Evolutionary conservation across 73 alveolate species (phyloP).

Genomic region (Paramecium pentaurelia): DNA sequence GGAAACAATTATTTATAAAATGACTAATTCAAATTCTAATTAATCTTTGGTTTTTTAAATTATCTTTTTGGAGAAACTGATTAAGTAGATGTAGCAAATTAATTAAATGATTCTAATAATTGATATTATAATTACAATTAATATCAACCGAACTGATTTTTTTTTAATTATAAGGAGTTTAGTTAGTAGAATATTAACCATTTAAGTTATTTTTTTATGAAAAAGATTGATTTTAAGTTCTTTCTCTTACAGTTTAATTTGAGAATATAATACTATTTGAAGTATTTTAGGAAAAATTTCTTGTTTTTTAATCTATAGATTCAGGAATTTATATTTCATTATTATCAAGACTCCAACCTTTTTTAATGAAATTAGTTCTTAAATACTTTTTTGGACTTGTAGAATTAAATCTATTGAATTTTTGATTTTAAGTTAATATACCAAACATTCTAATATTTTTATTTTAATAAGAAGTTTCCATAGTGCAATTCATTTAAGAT

Average conservation of each 20-base stretch:
- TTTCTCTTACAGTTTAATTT: background rate
- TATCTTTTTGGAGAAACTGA: background rate
- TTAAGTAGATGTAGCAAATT: background rate
- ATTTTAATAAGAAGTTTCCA: background rate
- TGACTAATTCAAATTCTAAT: background rate
- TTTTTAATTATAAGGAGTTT: background rate
- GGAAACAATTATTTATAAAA: background rate
- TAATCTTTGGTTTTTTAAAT: background rate
- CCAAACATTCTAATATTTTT: background rate
- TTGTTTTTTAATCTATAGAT: background rate
- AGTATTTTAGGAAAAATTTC: background rate
- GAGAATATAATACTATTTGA: background rate
- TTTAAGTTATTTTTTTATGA: background rate
- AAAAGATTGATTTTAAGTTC: background rate
- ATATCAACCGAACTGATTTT: background rate
- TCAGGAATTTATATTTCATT: background rate
- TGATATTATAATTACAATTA: background rate
- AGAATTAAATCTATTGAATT: background rate
- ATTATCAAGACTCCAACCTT: background rate
- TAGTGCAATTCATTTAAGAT: background rate
- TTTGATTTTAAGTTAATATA: background rate
- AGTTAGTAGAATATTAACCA: background rate
- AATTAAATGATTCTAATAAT: background rate
- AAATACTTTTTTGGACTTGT: background rate
- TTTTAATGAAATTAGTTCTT: background rate